Conservation (phyloP, 1,284 basidiomycete species). For the Heterobasidion parviporum region DNA sequence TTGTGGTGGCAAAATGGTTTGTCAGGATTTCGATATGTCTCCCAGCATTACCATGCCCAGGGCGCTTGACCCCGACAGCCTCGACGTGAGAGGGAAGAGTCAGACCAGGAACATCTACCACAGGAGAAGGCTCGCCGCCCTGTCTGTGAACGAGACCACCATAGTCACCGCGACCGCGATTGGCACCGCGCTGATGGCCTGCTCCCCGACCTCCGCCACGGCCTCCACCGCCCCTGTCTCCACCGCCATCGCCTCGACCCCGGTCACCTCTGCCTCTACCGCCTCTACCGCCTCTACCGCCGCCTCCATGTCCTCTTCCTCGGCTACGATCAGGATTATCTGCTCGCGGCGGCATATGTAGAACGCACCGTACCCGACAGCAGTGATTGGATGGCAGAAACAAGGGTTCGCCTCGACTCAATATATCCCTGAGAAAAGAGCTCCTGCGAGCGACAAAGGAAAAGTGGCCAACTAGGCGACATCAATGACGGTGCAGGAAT, state of each 20-base stretch:
- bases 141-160: neutral
- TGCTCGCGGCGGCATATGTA: no score
- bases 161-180: neutral
- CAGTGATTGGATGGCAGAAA: no score
- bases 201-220: neutral
- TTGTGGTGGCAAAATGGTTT: slow-evolving; percentile 55
- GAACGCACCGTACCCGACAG: no score
- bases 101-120: neutral
- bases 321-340: no score
- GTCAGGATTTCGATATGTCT: slow-evolving; percentile 42
- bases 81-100: slow-evolving; percentile 32
- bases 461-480: no score
- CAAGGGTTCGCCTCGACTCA: no score
- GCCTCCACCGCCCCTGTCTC: neutral
- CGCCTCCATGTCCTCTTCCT: neutral
- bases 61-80: slow-evolving; percentile 55
- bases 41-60: slow-evolving; percentile 53
- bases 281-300: neutral
- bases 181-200: neutral
- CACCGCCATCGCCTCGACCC: neutral
- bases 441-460: no score
- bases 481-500: no score
- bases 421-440: no score
- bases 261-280: neutral
- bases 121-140: neutral